Evolutionary conservation across 306 rosid genomes (phyloP).

Genomic region (Trifolium fragiferum): DNA sequence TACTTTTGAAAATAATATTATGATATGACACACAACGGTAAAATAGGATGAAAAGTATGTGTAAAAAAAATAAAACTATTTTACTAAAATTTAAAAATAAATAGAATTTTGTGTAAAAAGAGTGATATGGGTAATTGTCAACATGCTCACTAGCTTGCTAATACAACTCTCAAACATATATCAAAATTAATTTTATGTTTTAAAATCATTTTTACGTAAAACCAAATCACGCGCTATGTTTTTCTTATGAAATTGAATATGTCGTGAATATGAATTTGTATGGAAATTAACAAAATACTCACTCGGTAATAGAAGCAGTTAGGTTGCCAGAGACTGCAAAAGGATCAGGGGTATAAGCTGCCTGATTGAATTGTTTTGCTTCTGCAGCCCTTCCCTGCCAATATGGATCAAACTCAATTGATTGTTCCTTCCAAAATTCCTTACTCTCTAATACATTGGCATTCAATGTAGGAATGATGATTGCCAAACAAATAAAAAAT

Average conservation of each 20-base stretch:
- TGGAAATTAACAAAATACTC: slow-evolving; percentile 6
- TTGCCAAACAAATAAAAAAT: slow-evolving; percentile 38
- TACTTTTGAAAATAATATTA: too few species aligned
- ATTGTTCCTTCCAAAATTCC: background rate
- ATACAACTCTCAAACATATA: background rate
- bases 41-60: too few species aligned
- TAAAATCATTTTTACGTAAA: background rate
- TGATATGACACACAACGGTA: too few species aligned
- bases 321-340: slow-evolving; percentile 48
- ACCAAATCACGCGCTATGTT: background rate
- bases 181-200: background rate
- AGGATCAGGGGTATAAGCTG: slow-evolving; percentile 53
- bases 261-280: background rate
- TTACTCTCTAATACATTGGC: slow-evolving; percentile 37
- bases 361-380: slow-evolving; percentile 37
- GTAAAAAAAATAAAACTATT: too few species aligned
- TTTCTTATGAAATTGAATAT: too few species aligned
- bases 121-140: too few species aligned
- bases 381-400: slow-evolving; percentile 54
- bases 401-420: slow-evolving; percentile 46
- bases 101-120: background rate
- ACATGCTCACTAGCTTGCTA: background rate
- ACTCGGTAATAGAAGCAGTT: slow-evolving; percentile 51
- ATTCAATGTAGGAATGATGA: slow-evolving; percentile 33
- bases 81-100: background rate